Base-by-base conservation (phyloP, 2,329 filamentous ascomycete species). In the Xylaria hypoxylon region DNA sequence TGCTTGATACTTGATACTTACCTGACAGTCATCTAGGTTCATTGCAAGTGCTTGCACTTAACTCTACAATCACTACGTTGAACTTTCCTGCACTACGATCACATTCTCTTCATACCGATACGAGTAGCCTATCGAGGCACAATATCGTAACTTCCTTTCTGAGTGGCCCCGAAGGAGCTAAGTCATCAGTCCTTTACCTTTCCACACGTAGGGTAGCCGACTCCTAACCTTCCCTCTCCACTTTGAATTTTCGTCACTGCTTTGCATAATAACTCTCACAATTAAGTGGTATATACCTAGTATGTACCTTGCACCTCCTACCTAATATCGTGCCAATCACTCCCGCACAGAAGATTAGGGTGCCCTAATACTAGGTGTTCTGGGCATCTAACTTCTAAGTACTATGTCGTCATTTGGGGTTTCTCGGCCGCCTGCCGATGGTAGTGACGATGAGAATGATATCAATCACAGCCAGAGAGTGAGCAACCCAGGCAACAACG, bases 371-470 rank as follows among this genome's bases (percentile, higher is more conserved):
- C 19, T 15, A 24, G 5, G 13, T 52, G n/a, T 22, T 17, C n/a
- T 15, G 26, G 17, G 28, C 13, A 59, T 44, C 11, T 19, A 47
- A 45, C 19, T 26, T 22, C 15, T 10, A n/a, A 19, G 2, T 11
- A 53, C 7, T 11, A 66, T 66, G 64, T 51, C 62, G 33, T 60
- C 62, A 26, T 22, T 26, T 52, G 57, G 6, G 5, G 19, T n/a
- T 35, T 15, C 33, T 11, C 24, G 31, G 11, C 38, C n/a, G 31
- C 7, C 50, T 42, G 17, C 17, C 10, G 19, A 22, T 31, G 6
- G n/a, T 15, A 11, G 7, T 35, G 24, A 2, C 15, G 15, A 48
- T 50, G 57, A 11, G 22, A 44, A 17, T 26, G 24, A 17, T 53
- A 17, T 11, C 10, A 6, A 8, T 5, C 11, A 10, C 13, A 38